phyloP scores from a whole-genome alignment of 202 grass and related monocot species.

The Hordeum pubiflorum region DNA sequence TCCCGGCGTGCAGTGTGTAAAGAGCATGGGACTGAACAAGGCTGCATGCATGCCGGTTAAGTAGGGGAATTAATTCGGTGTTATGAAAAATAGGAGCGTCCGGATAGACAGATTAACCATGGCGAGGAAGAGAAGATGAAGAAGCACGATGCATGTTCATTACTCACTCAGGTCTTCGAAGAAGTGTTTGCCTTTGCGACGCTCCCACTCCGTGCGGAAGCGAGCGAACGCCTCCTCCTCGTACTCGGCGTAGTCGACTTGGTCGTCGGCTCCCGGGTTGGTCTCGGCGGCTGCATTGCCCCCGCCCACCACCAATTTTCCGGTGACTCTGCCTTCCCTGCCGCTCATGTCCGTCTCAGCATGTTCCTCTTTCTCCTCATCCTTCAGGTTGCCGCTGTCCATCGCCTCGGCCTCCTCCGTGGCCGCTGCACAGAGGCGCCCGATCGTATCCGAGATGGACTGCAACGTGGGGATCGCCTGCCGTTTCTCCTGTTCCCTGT shows the following conservation, averaged over 20 bases:
- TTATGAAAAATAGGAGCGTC: not conserved
- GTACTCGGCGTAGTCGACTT: not conserved
- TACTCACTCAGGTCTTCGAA: not conserved
- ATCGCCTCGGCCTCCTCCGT: not conserved
- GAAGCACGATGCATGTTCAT: not conserved
- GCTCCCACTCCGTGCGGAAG: not conserved
- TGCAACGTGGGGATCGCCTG: no score
- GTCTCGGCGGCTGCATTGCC: not conserved
- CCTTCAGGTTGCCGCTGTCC: not conserved
- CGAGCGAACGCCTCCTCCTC: not conserved
- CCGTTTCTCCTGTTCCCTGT: no score
- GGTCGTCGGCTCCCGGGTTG: not conserved
- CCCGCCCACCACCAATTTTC: no score
- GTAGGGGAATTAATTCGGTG: not conserved
- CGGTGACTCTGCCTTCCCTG: no score
- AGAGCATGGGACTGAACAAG: not conserved
- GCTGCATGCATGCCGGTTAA: not conserved
- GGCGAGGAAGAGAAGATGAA: no score
- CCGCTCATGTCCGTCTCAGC: no score
- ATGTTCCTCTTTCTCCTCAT: not conserved
- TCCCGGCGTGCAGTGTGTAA: not conserved
- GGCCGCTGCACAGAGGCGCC: not conserved
- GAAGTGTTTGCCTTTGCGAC: not conserved
- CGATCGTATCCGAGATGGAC: no score
- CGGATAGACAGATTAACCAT: not conserved